Percentiles rank a stretch among this genome's conserved stretches.
Evolutionary conservation across 2,329 filamentous ascomycete genomes (phyloP).

Genomic region (Stachybotrys chlorohalonatus): DNA sequence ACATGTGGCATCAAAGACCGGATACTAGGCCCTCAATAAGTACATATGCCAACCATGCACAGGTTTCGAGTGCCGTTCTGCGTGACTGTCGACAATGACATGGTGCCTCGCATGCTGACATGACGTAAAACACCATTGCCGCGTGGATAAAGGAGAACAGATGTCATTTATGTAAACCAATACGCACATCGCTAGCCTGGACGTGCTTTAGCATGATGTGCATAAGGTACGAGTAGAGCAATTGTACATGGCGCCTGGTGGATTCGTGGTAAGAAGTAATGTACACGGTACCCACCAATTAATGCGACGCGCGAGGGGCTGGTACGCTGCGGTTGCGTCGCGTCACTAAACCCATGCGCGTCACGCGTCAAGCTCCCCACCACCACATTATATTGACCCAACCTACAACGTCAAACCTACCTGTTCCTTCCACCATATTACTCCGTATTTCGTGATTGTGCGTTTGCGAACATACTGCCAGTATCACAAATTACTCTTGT

Average conservation of each 20-base stretch:
- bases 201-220: no score
- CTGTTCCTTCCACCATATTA: background rate
- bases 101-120: background rate
- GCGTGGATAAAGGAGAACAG: no score
- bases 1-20: background rate
- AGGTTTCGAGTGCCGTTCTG: background rate
- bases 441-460: no score
- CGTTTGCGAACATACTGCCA: background rate
- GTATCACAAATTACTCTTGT: background rate
- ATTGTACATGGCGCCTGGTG: no score
- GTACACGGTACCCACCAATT: no score
- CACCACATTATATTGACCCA: constrained; percentile 4
- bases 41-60: background rate
- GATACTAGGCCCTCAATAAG: background rate
- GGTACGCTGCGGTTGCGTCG: constrained; percentile 9
- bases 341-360: constrained; percentile 12
- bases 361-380: constrained; percentile 22
- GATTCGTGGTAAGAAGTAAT: no score
- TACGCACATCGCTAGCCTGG: no score
- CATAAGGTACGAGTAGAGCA: no score
- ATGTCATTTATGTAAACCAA: no score
- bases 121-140: background rate
- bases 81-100: background rate
- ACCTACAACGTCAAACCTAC: background rate
- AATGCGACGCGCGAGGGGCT: constrained; percentile 3